These are phyloP conservation scores for Ogataea chonburiensis DNA, from an alignment of 805 yeast species.

Conservation along the genomic window DNA sequence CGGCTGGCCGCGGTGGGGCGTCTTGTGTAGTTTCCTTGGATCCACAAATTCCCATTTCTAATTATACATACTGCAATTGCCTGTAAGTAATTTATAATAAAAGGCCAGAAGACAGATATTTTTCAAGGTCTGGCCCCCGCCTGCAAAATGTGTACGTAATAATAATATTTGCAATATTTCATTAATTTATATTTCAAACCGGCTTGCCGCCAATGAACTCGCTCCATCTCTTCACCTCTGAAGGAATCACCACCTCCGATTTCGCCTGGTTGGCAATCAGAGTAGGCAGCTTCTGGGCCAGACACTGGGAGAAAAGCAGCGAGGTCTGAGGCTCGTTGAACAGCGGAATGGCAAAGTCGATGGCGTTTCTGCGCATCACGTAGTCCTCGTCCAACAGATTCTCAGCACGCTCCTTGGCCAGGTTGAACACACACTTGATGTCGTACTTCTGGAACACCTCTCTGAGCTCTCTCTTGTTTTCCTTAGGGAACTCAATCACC, in stretches of 20 bases:
- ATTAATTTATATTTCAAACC: constrained; percentile 36
- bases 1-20: no score
- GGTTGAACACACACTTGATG: constrained; percentile 84
- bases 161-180: constrained; percentile 1
- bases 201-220: constrained; percentile 95
- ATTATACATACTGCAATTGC: constrained; percentile 6
- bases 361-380: constrained; percentile 98
- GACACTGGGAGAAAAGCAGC: constrained; percentile 76
- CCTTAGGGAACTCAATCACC: constrained; percentile 85
- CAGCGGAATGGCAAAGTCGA: constrained; percentile 94
- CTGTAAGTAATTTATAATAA: not conserved
- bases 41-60: constrained; percentile 30
- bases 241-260: constrained; percentile 58
- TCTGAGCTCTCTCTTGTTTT: constrained; percentile 89
- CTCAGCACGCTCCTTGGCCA: constrained; percentile 89
- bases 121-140: not conserved
- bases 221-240: constrained; percentile 93
- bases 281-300: constrained; percentile 64
- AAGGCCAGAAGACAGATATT: not conserved
- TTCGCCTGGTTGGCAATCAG: constrained; percentile 49
- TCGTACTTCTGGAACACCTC: constrained; percentile 88
- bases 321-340: constrained; percentile 97
- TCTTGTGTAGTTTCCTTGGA: constrained; percentile 23
- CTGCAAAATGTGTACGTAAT: not conserved
- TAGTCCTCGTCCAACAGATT: constrained; percentile 83